A percentile compares a stretch with the other conserved stretches of the same genome.
These are phyloP conservation scores for Ascosphaera apis DNA, from an alignment of 2,329 filamentous ascomycete genomes.

Conservation along the genomic window DNA sequence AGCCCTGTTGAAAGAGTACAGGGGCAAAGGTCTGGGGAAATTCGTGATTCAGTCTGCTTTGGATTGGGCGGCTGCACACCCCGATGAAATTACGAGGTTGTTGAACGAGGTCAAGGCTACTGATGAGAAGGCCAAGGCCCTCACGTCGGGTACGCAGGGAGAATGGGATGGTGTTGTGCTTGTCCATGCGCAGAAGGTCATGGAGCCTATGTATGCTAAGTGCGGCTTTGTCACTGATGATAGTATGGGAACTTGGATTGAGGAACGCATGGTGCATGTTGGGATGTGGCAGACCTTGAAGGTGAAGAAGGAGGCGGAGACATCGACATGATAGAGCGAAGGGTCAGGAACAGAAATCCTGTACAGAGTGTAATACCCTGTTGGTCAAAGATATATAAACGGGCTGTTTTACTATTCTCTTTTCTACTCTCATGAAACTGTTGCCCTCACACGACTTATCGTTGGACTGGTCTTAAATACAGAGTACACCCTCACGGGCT, in stretches of 20 bases:
- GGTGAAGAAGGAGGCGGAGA: conserved; percentile 3
- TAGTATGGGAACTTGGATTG: conserved; percentile 51
- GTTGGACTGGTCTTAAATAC: no score
- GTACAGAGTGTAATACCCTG: neutral
- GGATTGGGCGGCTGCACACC: conserved; percentile 42
- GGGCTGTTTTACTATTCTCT: no score
- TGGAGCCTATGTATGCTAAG: conserved; percentile 41
- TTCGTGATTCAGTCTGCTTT: conserved; percentile 44
- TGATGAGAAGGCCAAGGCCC: conserved; percentile 20
- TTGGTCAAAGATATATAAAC: no score
- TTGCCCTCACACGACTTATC: no score
- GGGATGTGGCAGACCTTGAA: conserved; percentile 49
- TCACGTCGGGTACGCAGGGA: conserved; percentile 10
- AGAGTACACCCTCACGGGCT: no score
- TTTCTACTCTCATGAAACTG: no score
- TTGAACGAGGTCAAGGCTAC: conserved; percentile 8
- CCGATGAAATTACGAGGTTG: conserved; percentile 20
- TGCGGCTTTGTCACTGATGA: conserved; percentile 56
- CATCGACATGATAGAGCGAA: conserved; percentile 1
- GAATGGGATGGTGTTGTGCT: conserved; percentile 53
- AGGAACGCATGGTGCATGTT: conserved; percentile 66
- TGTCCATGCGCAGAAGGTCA: conserved; percentile 52
- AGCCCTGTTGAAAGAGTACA: conserved; percentile 42
- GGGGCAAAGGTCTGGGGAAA: conserved; percentile 40
- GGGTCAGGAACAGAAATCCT: neutral